Conservation (phyloP, 108 stramenopile species). For the Conticribra weissflogii region DNA sequence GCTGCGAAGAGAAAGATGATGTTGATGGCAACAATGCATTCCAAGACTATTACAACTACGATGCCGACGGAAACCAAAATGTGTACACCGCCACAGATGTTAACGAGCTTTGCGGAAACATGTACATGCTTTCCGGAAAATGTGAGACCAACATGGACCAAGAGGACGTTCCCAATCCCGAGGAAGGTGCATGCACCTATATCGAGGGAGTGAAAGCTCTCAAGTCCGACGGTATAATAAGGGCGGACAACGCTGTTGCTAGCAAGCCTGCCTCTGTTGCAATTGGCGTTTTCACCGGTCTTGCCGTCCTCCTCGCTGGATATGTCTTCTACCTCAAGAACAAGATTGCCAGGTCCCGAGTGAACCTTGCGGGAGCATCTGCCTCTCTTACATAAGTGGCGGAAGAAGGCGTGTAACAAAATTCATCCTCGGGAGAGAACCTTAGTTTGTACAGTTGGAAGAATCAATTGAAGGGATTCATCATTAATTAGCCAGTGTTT, state of each 20-base stretch:
- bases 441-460: too few relatives aligned
- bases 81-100: slow-evolving; percentile 50
- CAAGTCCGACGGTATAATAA: slow-evolving; percentile 83
- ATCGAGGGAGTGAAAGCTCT: slow-evolving; percentile 86
- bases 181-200: slow-evolving; percentile 81
- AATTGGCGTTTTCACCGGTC: slow-evolving; percentile 76
- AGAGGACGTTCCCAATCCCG: slow-evolving; percentile 68
- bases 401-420: too few relatives aligned
- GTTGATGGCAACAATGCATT: slow-evolving; percentile 1
- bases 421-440: too few relatives aligned
- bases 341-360: slow-evolving; percentile 45
- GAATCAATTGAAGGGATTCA: too few relatives aligned
- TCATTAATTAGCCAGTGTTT: too few relatives aligned
- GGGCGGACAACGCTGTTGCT: slow-evolving; percentile 57
- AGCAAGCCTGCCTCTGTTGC: slow-evolving; percentile 75
- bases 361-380: slow-evolving; percentile 43
- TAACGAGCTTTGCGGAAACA: slow-evolving; percentile 60
- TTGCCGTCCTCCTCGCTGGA: slow-evolving; percentile 70
- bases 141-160: slow-evolving; percentile 72
- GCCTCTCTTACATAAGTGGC: slow-evolving; percentile 24
- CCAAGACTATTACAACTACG: slow-evolving; percentile 43
- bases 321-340: slow-evolving; percentile 82
- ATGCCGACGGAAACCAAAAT: slow-evolving; percentile 52
- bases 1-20: slow-evolving; percentile 30
- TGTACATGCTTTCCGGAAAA: slow-evolving; percentile 79